Evolutionary conservation across 1,284 basidiomycete genomes (phyloP).

Genomic region (Veloporphyrellus conicus): DNA sequence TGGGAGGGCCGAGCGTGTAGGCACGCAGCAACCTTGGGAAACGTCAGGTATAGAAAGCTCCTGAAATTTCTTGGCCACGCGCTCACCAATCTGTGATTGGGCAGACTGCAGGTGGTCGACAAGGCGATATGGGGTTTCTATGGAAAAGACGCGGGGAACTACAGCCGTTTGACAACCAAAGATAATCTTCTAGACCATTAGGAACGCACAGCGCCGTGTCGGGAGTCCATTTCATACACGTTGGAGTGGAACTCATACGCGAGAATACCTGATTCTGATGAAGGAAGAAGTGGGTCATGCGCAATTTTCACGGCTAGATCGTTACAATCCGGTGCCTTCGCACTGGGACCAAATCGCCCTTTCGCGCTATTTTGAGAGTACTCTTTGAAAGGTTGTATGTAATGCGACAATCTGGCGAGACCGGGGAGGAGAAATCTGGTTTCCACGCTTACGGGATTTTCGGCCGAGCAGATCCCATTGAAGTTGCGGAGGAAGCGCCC

Average conservation of each 20-base stretch:
- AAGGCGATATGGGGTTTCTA: slow-evolving; percentile 8
- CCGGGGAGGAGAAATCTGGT: background rate
- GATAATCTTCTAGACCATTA: slow-evolving; percentile 5
- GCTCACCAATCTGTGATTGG: background rate
- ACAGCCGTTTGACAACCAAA: background rate
- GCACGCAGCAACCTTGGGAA: slow-evolving; percentile 13
- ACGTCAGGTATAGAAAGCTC: background rate
- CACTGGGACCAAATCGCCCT: slow-evolving; percentile 4
- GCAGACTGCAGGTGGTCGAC: slow-evolving; percentile 1
- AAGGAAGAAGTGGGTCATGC: slow-evolving; percentile 4
- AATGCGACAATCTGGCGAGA: background rate
- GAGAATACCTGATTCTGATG: slow-evolving; percentile 1
- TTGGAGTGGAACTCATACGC: slow-evolving; percentile 36
- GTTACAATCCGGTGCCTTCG: slow-evolving; percentile 13
- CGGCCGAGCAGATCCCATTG: background rate
- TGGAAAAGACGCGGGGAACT: slow-evolving; percentile 4
- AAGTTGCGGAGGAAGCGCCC: background rate
- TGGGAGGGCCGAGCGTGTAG: background rate
- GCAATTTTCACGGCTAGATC: slow-evolving; percentile 9
- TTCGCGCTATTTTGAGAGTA: slow-evolving; percentile 6
- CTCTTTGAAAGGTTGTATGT: background rate
- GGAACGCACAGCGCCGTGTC: background rate
- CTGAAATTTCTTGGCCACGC: background rate
- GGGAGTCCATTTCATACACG: background rate
- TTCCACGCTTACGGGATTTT: background rate